Percentiles rank a stretch among this genome's conserved stretches.
Evolutionary conservation across 2,329 filamentous ascomycete genomes (phyloP).

Genomic region (Phaeophleospora eucalypticola): DNA sequence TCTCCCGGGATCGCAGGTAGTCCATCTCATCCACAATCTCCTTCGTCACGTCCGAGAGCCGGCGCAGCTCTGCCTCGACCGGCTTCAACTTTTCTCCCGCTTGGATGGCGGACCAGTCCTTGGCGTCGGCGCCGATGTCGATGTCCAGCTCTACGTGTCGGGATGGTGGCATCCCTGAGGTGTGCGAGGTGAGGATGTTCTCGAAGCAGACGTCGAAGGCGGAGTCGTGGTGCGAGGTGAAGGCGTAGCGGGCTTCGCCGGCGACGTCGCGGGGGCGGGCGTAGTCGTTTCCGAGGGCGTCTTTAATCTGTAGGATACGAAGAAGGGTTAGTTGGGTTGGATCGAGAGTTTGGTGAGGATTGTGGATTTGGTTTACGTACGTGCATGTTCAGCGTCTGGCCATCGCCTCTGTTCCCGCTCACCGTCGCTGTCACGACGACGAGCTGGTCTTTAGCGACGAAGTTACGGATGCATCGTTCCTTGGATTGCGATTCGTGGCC

Average conservation of each 20-base stretch:
- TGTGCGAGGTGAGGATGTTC: conserved; percentile 60
- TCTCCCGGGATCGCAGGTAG: conserved; percentile 82
- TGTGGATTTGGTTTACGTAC: conserved; percentile 51
- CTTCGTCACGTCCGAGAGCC: conserved; percentile 82
- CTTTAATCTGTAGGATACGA: conserved; percentile 66
- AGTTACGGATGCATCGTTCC: conserved; percentile 94
- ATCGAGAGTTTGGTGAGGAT: neutral
- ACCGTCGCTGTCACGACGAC: conserved; percentile 92
- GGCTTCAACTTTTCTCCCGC: conserved; percentile 97
- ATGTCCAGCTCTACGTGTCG: conserved; percentile 87
- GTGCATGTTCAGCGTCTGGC: conserved; percentile 89
- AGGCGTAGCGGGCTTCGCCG: conserved; percentile 88
- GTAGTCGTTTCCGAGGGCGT: conserved; percentile 94
- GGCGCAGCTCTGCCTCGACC: conserved; percentile 86
- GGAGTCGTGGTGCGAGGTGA: conserved; percentile 86
- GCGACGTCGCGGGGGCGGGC: conserved; percentile 84
- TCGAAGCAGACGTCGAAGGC: conserved; percentile 97
- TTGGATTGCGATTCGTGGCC: conserved; percentile 60
- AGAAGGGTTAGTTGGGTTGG: conserved; percentile 5
- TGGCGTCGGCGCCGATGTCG: conserved; percentile 93
- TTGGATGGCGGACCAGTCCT: conserved; percentile 96
- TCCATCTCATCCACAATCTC: conserved; percentile 96
- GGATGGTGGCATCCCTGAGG: conserved; percentile 46
- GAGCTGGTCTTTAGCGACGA: conserved; percentile 83
- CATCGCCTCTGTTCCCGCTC: conserved; percentile 82